Base-by-base conservation (phyloP, 805 yeast genomes). In the Starmerella etchellsii region DNA sequence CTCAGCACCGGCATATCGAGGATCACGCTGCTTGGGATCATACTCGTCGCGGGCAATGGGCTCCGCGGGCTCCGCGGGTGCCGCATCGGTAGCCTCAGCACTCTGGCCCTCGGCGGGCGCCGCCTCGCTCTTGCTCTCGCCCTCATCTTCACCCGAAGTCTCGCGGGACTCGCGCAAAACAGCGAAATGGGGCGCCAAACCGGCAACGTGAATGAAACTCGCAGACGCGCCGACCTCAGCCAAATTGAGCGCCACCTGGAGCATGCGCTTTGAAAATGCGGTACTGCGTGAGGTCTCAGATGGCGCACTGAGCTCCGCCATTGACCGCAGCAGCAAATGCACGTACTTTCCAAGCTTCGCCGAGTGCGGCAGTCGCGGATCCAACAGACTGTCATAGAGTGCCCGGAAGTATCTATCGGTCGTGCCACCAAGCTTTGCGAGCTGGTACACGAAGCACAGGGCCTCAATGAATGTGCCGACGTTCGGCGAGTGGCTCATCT, bases 401-500 rank as follows among this genome's bases (percentile, higher is more conserved):
- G 96, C 83, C 56, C 83, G 73, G 67, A 76, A 88, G 58, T 71
- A 91, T 57, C 97, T 71, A 37, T 62, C 67, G 39, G 73, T 67
- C 15, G n/a, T 15, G 30, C 30, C 15, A 4, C 6, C 27, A 11
- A 16, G 4, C 36, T 70, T 58, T 16, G 83, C 71, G 46, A 91
- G 80, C 56, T 84, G 95, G 58, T 79, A 76, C 39, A 91, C 76
- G 54, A 91, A 73, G 27, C 81, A 77, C 50, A 91, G 70, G 0
- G 97, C 94, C 65, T 91, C 98, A 20, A 91, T 77, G 13, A 93
- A 78, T 2, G 98, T 88, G 59, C 83, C 83, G 67, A 88, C 87
- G 59, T 91, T 91, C 21, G 94, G 76, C 15, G 95, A 79, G 60
- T 88, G 96, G 4, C 96, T 87, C 58, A 88, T 88, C 54, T 74